These are phyloP conservation scores for Scutellaria baicalensis DNA, from an alignment of 257 asterid genomes.

Conservation along the genomic window DNA sequence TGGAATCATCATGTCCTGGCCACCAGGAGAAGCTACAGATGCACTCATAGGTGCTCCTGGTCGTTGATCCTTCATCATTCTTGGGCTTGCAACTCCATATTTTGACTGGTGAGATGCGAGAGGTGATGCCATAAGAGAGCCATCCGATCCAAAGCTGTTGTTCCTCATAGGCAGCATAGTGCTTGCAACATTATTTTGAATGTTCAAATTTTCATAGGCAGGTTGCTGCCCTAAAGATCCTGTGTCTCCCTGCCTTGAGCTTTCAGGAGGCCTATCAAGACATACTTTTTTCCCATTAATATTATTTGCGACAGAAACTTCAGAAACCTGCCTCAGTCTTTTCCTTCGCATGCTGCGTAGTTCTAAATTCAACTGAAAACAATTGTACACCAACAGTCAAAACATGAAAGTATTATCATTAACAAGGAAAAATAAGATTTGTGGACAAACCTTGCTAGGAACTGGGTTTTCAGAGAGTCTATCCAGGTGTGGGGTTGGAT, in stretches of 20 bases:
- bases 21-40: conserved; percentile 60
- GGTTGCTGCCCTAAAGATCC: conserved; percentile 53
- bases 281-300: conserved; percentile 56
- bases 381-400: conserved; percentile 9
- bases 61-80: conserved; percentile 68
- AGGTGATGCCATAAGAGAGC: conserved; percentile 50
- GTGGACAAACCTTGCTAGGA: conserved; percentile 47
- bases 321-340: conserved; percentile 61
- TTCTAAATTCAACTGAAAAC: conserved; percentile 64
- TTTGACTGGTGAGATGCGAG: conserved; percentile 49
- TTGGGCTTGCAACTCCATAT: conserved; percentile 60
- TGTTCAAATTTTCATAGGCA: conserved; percentile 42
- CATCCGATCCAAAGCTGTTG: conserved; percentile 67
- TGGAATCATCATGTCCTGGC: conserved; percentile 61
- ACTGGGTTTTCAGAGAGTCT: conserved; percentile 43
- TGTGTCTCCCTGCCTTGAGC: conserved; percentile 53
- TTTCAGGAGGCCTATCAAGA: conserved; percentile 60
- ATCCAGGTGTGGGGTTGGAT: conserved; percentile 69
- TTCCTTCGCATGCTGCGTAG: conserved; percentile 63
- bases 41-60: conserved; percentile 46
- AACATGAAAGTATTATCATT: neutral
- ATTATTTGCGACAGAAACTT: conserved; percentile 50
- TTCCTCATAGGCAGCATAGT: conserved; percentile 46
- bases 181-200: conserved; percentile 52
- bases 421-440: neutral